A percentile compares a stretch with the other conserved stretches of the same genome.
These are phyloP conservation scores for Barbarea vulgaris DNA, from an alignment of 345 rosid genomes.

Conservation along the genomic window DNA sequence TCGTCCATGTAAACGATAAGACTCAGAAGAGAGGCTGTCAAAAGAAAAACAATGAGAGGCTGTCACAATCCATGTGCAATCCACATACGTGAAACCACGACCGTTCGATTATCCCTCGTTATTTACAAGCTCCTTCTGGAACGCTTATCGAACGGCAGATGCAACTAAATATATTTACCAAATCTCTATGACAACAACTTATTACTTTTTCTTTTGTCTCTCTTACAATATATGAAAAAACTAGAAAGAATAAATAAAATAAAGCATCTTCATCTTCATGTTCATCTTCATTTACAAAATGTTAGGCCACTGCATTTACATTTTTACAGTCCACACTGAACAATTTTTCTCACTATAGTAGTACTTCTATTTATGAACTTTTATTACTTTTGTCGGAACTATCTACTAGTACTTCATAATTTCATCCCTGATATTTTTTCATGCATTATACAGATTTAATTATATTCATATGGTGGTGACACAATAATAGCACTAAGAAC, in stretches of 20 bases:
- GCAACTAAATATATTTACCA: slow-evolving; percentile 32
- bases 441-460: neutral
- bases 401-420: slow-evolving; percentile 8
- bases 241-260: neutral
- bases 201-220: slow-evolving; percentile 31
- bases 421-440: neutral
- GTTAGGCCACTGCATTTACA: slow-evolving; percentile 25
- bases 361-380: slow-evolving; percentile 31
- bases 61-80: slow-evolving; percentile 39
- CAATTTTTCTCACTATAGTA: slow-evolving; percentile 8
- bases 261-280: neutral
- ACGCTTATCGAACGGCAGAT: slow-evolving; percentile 30
- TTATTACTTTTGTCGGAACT: slow-evolving; percentile 19
- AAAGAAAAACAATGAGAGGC: slow-evolving; percentile 8
- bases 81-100: slow-evolving; percentile 17
- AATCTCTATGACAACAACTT: slow-evolving; percentile 40
- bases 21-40: neutral
- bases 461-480: neutral
- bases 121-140: slow-evolving; percentile 21
- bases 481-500: no score
- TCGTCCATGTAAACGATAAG: slow-evolving; percentile 14
- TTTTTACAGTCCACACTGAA: slow-evolving; percentile 7
- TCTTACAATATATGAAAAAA: neutral
- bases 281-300: slow-evolving; percentile 1
- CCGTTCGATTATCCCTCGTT: slow-evolving; percentile 33